Conservation (phyloP, 169 alveolate genomes). For the Cyclospora cayetanensis region DNA sequence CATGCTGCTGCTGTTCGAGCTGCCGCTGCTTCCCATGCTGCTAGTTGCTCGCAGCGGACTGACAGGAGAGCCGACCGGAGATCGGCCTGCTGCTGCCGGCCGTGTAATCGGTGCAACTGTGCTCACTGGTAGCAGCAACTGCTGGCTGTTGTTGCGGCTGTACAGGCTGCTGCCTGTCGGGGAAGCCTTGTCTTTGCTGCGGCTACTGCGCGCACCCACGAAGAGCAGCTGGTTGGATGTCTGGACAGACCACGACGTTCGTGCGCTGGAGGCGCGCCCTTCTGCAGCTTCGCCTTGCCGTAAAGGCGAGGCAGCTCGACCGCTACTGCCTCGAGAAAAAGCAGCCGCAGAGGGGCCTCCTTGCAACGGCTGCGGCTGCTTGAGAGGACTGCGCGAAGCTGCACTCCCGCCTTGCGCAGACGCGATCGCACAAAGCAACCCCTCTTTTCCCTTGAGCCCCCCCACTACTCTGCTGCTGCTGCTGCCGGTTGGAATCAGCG, state of each 20-base stretch:
- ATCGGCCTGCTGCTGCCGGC: background rate
- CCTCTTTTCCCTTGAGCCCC: background rate
- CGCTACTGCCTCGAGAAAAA: background rate
- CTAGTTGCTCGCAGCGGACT: too few relatives aligned
- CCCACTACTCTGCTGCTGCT: constrained; percentile 22
- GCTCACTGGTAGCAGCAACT: background rate
- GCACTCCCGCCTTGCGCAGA: background rate
- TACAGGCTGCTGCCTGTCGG: background rate
- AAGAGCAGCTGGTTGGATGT: background rate
- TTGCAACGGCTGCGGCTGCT: constrained; percentile 48
- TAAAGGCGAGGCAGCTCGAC: background rate
- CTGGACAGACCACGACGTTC: too few relatives aligned
- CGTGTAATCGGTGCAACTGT: background rate
- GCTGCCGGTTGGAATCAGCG: constrained; percentile 5
- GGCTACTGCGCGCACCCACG: too few relatives aligned
- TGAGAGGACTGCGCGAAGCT: too few relatives aligned
- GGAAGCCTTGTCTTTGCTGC: background rate
- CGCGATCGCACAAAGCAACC: background rate
- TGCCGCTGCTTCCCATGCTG: constrained; percentile 4
- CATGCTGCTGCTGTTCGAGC: constrained; percentile 9
- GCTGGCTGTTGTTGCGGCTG: constrained; percentile 34
- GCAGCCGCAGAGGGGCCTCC: background rate
- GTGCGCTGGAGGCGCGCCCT: too few relatives aligned
- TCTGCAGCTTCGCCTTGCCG: background rate
- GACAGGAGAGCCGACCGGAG: too few relatives aligned